Percentiles rank a stretch among this genome's conserved stretches.
Evolutionary conservation across 441 rosid genomes (phyloP).

Genomic region (Pelargonium australe): DNA sequence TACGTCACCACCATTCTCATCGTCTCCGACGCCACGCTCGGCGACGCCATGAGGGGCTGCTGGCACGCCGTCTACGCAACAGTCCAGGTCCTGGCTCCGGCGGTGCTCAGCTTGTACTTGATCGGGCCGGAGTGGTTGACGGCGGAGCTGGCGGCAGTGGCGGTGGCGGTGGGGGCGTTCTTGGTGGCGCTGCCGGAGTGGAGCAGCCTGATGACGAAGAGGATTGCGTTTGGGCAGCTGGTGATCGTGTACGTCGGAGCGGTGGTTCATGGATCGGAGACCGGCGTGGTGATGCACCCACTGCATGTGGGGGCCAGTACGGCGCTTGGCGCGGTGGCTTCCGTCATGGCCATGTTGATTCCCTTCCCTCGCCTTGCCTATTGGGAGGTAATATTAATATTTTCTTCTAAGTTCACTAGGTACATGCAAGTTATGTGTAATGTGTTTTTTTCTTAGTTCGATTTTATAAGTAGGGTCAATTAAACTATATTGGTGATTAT

Average conservation of each 20-base stretch:
- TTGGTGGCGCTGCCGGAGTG: conserved; percentile 59
- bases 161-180: conserved; percentile 46
- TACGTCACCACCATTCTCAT: conserved; percentile 52
- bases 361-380: conserved; percentile 67
- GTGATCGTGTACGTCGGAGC: conserved; percentile 57
- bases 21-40: conserved; percentile 53
- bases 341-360: conserved; percentile 54
- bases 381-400: conserved; percentile 36
- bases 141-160: conserved; percentile 37
- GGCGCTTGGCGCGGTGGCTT: conserved; percentile 62
- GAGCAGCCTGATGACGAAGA: conserved; percentile 49
- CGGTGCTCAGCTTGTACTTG: conserved; percentile 33
- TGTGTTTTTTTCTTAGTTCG: too few relatives aligned
- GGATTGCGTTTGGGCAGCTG: conserved; percentile 76
- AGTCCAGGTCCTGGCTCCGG: conserved; percentile 37
- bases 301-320: conserved; percentile 58
- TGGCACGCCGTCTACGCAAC: conserved; percentile 45
- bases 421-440: too few relatives aligned
- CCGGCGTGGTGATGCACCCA: conserved; percentile 45
- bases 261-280: conserved; percentile 38
- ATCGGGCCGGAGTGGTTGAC: conserved; percentile 43
- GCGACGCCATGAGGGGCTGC: conserved; percentile 50
- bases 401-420: too few relatives aligned
- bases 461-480: too few relatives aligned
- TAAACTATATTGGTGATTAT: too few relatives aligned